A percentile compares a stretch with the other conserved stretches of the same genome.
phyloP scores from a whole-genome alignment of 257 asterid species.

The Parsonsia alboflavescens region DNA sequence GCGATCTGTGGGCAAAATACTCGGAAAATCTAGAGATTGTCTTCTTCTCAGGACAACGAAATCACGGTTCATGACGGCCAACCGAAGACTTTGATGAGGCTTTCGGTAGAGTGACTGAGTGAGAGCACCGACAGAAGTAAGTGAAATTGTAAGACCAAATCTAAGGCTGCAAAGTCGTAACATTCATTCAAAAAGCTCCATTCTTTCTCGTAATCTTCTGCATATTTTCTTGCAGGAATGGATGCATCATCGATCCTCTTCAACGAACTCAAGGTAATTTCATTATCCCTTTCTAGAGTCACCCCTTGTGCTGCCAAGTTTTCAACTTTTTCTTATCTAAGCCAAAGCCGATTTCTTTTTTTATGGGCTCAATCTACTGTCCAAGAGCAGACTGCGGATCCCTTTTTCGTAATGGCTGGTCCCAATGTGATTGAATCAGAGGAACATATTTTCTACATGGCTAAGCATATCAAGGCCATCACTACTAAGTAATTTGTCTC shows the following conservation, averaged over 20 bases:
- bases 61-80: too few species aligned
- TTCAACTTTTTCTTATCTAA: background rate
- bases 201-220: background rate
- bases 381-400: conserved; percentile 54
- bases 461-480: conserved; percentile 55
- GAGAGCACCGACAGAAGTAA: background rate
- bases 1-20: too few species aligned
- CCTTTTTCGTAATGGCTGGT: conserved; percentile 85
- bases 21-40: too few species aligned
- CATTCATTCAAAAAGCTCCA: background rate
- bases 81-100: too few species aligned
- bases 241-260: conserved; percentile 53
- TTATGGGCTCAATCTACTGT: background rate
- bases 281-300: background rate
- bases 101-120: background rate
- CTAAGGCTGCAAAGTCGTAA: background rate
- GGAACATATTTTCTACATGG: conserved; percentile 80
- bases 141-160: background rate
- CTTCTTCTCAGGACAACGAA: too few species aligned
- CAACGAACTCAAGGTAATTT: conserved; percentile 75
- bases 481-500: conserved; percentile 38
- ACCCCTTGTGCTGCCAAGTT: background rate
- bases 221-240: conserved; percentile 24
- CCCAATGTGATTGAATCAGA: conserved; percentile 93
- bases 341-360: background rate